Conservation (phyloP, 805 yeast genomes). For the Tetrapisispora phaffii region DNA sequence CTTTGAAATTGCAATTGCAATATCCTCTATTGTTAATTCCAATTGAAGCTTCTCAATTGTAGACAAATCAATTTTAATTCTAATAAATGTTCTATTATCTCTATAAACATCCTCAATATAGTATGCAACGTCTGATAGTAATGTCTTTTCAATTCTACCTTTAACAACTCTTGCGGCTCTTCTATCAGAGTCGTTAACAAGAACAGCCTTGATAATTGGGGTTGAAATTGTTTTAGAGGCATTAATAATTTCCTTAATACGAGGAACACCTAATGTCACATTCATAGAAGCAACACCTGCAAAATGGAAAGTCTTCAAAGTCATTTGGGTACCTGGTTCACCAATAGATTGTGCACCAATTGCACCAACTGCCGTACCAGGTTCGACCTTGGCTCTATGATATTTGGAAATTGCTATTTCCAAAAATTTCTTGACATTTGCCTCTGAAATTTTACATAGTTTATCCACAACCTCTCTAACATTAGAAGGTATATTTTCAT, state of each 20-base stretch:
- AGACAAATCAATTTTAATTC: conserved; percentile 69
- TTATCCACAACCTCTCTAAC: conserved; percentile 48
- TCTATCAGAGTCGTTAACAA: conserved; percentile 89
- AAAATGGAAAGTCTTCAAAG: conserved; percentile 91
- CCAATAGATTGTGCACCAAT: conserved; percentile 99
- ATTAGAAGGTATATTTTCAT: conserved; percentile 29
- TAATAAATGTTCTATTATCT: conserved; percentile 64
- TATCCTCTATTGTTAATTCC: conserved; percentile 77
- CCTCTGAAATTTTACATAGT: conserved; percentile 53
- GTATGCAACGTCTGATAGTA: conserved; percentile 73
- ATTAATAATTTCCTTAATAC: conserved; percentile 96
- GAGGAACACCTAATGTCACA: conserved; percentile 97
- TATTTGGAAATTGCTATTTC: conserved; percentile 73
- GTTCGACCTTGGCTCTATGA: conserved; percentile 85
- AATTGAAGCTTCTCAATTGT: conserved; percentile 85
- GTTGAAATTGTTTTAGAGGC: conserved; percentile 93
- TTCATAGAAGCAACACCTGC: conserved; percentile 99
- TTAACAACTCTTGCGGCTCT: conserved; percentile 97
- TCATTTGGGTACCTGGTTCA: conserved; percentile 99
- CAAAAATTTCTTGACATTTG: conserved; percentile 55
- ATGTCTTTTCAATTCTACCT: conserved; percentile 92
- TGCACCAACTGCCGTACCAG: conserved; percentile 99
- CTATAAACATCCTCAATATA: conserved; percentile 91
- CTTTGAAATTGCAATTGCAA: conserved; percentile 66
- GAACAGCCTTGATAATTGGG: conserved; percentile 88